phyloP scores from a whole-genome alignment of 2,329 filamentous ascomycete species.

The Phialemoniopsis sp. region DNA sequence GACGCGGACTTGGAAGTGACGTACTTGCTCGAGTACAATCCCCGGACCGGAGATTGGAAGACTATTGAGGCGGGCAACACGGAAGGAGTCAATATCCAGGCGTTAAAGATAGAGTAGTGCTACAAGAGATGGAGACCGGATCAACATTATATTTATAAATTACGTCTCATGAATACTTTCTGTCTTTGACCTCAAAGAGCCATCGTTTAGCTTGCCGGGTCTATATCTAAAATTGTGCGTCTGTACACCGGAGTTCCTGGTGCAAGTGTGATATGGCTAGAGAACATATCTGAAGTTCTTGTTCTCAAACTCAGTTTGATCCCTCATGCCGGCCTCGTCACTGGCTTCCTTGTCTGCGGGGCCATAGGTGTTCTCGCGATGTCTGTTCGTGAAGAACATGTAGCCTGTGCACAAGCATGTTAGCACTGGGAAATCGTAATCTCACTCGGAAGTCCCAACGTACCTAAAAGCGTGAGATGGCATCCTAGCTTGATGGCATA shows the following conservation, averaged over 20 bases:
- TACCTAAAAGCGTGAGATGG: slow-evolving; percentile 27
- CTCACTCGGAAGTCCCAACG: slow-evolving; percentile 2
- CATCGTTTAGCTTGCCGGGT: too few relatives aligned
- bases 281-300: background rate
- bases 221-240: too few relatives aligned
- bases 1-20: slow-evolving; percentile 5
- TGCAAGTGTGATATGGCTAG: background rate
- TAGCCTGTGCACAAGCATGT: slow-evolving; percentile 1
- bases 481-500: slow-evolving; percentile 30
- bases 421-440: too few relatives aligned
- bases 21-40: slow-evolving; percentile 23
- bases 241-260: too few relatives aligned
- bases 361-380: background rate
- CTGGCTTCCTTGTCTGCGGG: background rate
- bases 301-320: slow-evolving; percentile 1
- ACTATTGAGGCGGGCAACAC: too few relatives aligned
- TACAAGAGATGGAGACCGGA: too few relatives aligned
- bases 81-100: too few relatives aligned
- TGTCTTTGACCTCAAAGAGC: too few relatives aligned
- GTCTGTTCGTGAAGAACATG: slow-evolving; percentile 1
- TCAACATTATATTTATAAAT: too few relatives aligned
- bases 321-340: background rate
- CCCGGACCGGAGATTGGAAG: slow-evolving; percentile 18
- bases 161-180: too few relatives aligned
- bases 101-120: too few relatives aligned